These are phyloP conservation scores for Pestalotiopsis sp. DNA, from an alignment of 2,329 filamentous ascomycete genomes.

Conservation along the genomic window DNA sequence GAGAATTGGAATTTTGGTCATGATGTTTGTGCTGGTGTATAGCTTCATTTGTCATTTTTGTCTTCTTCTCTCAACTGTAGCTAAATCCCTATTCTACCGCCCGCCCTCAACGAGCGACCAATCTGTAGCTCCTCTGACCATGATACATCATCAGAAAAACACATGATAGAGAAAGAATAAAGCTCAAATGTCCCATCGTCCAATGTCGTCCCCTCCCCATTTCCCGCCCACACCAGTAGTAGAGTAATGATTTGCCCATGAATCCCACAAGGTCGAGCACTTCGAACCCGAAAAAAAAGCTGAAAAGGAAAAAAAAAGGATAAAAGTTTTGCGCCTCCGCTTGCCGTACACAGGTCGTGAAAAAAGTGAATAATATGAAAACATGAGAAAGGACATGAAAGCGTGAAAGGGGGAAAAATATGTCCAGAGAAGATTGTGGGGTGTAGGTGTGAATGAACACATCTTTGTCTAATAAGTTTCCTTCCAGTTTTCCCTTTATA, in stretches of 20 bases:
- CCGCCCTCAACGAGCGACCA: not conserved
- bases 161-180: not conserved
- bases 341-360: not conserved
- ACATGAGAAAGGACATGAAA: not conserved
- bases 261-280: slow-evolving; percentile 17
- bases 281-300: slow-evolving; percentile 9
- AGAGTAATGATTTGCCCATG: not conserved
- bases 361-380: not conserved
- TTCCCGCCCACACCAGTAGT: not conserved
- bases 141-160: not conserved
- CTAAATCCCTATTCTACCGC: not conserved
- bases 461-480: slow-evolving; percentile 8
- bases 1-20: not conserved
- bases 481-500: not conserved
- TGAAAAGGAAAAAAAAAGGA: no score
- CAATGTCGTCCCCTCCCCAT: no score
- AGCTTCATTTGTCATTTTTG: not conserved
- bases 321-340: slow-evolving; percentile 11
- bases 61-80: not conserved
- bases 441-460: slow-evolving; percentile 12
- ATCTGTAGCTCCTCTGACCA: not conserved
- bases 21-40: not conserved
- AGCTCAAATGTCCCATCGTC: not conserved
- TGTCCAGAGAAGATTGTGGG: not conserved
- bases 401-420: not conserved